phyloP scores from a whole-genome alignment of 2,329 filamentous ascomycete species.

The Fusarium sp. region DNA sequence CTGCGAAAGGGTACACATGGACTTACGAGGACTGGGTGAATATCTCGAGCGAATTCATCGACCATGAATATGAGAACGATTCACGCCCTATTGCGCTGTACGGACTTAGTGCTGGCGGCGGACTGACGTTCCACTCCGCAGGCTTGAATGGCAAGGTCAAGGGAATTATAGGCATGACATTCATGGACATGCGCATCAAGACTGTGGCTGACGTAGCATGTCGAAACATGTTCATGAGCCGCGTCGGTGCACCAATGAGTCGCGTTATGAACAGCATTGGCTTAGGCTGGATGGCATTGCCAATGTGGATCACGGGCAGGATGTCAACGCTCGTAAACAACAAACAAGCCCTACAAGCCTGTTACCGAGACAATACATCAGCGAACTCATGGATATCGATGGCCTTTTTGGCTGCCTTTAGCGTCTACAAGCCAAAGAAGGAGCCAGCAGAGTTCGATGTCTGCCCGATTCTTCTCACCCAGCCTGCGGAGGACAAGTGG shows the following conservation, averaged over 20 bases:
- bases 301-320: conserved; percentile 2
- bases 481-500: conserved; percentile 2
- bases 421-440: not conserved
- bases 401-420: not conserved
- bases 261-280: not conserved
- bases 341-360: not conserved
- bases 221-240: conserved; percentile 19
- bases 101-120: not conserved
- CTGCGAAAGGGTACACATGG: not conserved
- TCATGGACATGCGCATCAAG: conserved; percentile 25
- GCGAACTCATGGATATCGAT: conserved; percentile 6
- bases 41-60: not conserved
- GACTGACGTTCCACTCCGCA: conserved; percentile 4
- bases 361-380: not conserved
- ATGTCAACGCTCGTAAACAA: conserved; percentile 25
- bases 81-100: not conserved
- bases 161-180: conserved; percentile 7
- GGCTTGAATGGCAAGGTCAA: conserved; percentile 2
- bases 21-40: conserved; percentile 10
- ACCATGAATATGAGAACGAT: conserved; percentile 5
- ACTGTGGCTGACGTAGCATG: not conserved
- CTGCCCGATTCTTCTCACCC: conserved; percentile 16
- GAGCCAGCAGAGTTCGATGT: conserved; percentile 12
- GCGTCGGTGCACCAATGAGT: not conserved
- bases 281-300: conserved; percentile 4